Base-by-base conservation (phyloP, 805 yeast species). In the Barnettozyma pratensis region DNA sequence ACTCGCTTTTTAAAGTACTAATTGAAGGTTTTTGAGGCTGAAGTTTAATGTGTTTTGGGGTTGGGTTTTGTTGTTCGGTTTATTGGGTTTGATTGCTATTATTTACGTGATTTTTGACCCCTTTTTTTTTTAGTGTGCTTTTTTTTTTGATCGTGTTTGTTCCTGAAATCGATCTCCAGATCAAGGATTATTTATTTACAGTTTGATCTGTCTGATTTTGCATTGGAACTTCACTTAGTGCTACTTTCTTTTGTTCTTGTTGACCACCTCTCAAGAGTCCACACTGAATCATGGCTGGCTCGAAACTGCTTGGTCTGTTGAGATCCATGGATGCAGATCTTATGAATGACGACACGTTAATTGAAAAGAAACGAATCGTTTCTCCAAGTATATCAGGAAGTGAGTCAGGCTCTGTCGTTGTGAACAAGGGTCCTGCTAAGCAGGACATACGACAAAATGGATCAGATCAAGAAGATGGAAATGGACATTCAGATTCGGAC, bases 381-480 rank as follows among this genome's bases (percentile, higher is more conserved):
- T 60, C 64, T 1, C 49, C 52, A 5, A 49, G 52, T 34, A n/a
- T 41, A 3, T 45, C 49, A 7, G 54, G 55, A 2, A 56, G 61
- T 45, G 59, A 54, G 46, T 49, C 56, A 4, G 49, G 59, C 19
- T 49, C 57, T 28, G 62, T 57, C 7, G 60, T 61, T 14, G 37
- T 55, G 2, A 44, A 46, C 31, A 46, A 43, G 11, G 38, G 39
- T 10, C 11, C 26, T 10, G 39, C 29, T 3, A 30, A 35, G 39
- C 31, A 27, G 36, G n/a, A 28, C 9, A 44, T 37, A 44, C 37
- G 46, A 42, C 45, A 45, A 41, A 39, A 45, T 32, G 38, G 44
- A 28, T 14, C 25, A 42, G 45, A 32, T 6, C 49, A 54, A 31
- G 52, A 50, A 31, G 56, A 54, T 10, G 60, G 53, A 12, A 54